A percentile compares a stretch with the other conserved stretches of the same genome.
These are phyloP conservation scores for Podaxis sp. DNA, from an alignment of 768 basidiomycete genomes.

Conservation along the genomic window DNA sequence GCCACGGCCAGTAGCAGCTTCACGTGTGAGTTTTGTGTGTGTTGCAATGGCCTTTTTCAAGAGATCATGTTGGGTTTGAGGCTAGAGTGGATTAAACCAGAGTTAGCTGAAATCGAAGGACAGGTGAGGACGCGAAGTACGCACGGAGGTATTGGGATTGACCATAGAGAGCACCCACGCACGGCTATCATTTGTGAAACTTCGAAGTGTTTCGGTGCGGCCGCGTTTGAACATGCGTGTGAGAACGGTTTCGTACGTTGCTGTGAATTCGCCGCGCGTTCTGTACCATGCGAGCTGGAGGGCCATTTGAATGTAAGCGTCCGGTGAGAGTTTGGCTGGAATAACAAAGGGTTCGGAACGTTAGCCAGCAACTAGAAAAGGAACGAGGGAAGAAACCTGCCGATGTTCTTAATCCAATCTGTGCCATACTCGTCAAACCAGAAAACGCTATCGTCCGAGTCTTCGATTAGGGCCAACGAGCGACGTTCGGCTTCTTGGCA, in stretches of 20 bases:
- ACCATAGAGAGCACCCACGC: slow-evolving; percentile 77
- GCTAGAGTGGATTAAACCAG: slow-evolving; percentile 8
- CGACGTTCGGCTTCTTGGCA: slow-evolving; percentile 56
- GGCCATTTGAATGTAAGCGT: slow-evolving; percentile 89
- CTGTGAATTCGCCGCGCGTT: slow-evolving; percentile 72
- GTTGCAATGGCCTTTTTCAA: slow-evolving; percentile 67
- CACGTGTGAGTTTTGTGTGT: slow-evolving; percentile 71
- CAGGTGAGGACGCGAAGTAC: slow-evolving; percentile 16
- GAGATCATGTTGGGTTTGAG: slow-evolving; percentile 37
- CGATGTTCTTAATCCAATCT: slow-evolving; percentile 79
- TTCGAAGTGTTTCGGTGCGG: slow-evolving; percentile 87
- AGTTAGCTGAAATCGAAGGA: not conserved
- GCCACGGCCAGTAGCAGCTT: slow-evolving; percentile 78
- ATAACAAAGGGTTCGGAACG: not conserved
- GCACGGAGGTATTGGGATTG: slow-evolving; percentile 48
- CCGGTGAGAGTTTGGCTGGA: slow-evolving; percentile 52
- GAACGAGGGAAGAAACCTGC: slow-evolving; percentile 41
- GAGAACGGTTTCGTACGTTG: slow-evolving; percentile 91
- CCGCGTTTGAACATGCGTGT: slow-evolving; percentile 86
- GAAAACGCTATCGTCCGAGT: slow-evolving; percentile 83
- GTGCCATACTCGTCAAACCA: slow-evolving; percentile 83
- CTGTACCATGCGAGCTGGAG: slow-evolving; percentile 91
- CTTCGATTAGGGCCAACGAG: slow-evolving; percentile 56
- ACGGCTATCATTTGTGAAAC: slow-evolving; percentile 69
- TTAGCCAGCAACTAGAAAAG: not conserved